Conservation (phyloP, 306 rosid genomes). For the Vigna hirtella region DNA sequence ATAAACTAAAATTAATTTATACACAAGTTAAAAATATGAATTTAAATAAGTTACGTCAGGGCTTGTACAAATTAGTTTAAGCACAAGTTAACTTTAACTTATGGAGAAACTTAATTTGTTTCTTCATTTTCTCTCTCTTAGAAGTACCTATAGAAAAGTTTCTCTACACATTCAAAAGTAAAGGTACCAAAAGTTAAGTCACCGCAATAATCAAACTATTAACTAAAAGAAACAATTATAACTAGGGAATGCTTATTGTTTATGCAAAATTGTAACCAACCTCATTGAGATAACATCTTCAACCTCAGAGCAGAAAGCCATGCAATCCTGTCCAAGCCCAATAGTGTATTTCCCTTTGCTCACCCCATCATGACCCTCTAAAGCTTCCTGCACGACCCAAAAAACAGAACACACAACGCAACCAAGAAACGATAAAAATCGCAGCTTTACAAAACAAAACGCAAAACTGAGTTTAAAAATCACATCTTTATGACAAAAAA, state of each 20-base stretch:
- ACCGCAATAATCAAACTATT: background rate
- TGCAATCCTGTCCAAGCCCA: slow-evolving; percentile 91
- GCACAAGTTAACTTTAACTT: too few species aligned
- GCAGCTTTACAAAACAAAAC: background rate
- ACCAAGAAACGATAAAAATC: background rate
- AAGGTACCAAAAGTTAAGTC: background rate
- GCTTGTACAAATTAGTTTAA: too few species aligned
- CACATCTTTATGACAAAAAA: background rate
- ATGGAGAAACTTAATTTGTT: too few species aligned
- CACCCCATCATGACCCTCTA: slow-evolving; percentile 91
- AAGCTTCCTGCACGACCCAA: slow-evolving; percentile 59
- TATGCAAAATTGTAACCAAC: slow-evolving; percentile 44
- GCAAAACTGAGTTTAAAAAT: background rate
- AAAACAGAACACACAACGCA: background rate
- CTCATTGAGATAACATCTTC: slow-evolving; percentile 96
- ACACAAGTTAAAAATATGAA: too few species aligned
- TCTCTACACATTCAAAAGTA: background rate
- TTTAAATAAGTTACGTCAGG: too few species aligned
- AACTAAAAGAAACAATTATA: background rate
- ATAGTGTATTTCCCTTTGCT: slow-evolving; percentile 87
- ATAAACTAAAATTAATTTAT: too few species aligned
- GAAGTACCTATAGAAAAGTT: too few species aligned
- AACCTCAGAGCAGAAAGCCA: slow-evolving; percentile 82
- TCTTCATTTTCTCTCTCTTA: too few species aligned
- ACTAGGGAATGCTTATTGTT: background rate